Percentiles rank a stretch among this genome's conserved stretches.
phyloP scores from a whole-genome alignment of 192 early-diverging fungal species.

The Coemansia erecta region DNA sequence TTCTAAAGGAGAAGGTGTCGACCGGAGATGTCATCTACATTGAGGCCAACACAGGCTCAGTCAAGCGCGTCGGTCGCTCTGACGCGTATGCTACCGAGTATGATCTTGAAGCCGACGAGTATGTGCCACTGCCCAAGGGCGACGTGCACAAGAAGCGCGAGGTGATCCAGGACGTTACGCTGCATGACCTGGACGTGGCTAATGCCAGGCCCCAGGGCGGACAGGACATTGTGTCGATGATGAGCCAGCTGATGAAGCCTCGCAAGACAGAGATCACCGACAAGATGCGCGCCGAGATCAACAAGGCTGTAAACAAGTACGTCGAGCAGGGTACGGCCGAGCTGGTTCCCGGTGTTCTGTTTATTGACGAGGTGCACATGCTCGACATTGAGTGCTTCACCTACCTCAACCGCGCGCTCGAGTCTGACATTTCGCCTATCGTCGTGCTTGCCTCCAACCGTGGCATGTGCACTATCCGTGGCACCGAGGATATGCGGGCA shows the following conservation, averaged over 20 bases:
- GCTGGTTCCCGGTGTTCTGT: slow-evolving; percentile 95
- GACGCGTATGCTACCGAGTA: slow-evolving; percentile 99
- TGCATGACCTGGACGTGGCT: slow-evolving; percentile 96
- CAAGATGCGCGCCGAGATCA: slow-evolving; percentile 96
- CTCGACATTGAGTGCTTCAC: slow-evolving; percentile 99
- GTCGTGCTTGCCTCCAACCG: slow-evolving; percentile 98
- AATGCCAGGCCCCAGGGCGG: slow-evolving; percentile 96
- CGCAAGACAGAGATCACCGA: slow-evolving; percentile 99
- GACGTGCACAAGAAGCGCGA: slow-evolving; percentile 99
- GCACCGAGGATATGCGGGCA: slow-evolving; percentile 70
- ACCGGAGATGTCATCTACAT: slow-evolving; percentile 99
- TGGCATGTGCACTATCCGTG: slow-evolving; percentile 83
- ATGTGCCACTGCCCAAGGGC: slow-evolving; percentile 96
- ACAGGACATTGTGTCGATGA: slow-evolving; percentile 97
- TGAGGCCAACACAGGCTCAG: slow-evolving; percentile 95
- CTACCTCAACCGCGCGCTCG: slow-evolving; percentile 96
- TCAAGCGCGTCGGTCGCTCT: slow-evolving; percentile 96
- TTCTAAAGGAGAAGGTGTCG: slow-evolving; percentile 95
- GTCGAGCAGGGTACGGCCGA: slow-evolving; percentile 98
- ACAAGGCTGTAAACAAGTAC: slow-evolving; percentile 98
- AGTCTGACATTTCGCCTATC: slow-evolving; percentile 92
- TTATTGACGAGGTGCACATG: slow-evolving; percentile 99
- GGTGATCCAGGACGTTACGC: slow-evolving; percentile 94
- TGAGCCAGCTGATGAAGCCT: slow-evolving; percentile 98
- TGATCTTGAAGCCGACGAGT: slow-evolving; percentile 97